Evolutionary conservation across 2,329 filamentous ascomycete species (phyloP), one percentile per base, ranked within the genome.

Genomic region (Claviceps sp.): DNA sequence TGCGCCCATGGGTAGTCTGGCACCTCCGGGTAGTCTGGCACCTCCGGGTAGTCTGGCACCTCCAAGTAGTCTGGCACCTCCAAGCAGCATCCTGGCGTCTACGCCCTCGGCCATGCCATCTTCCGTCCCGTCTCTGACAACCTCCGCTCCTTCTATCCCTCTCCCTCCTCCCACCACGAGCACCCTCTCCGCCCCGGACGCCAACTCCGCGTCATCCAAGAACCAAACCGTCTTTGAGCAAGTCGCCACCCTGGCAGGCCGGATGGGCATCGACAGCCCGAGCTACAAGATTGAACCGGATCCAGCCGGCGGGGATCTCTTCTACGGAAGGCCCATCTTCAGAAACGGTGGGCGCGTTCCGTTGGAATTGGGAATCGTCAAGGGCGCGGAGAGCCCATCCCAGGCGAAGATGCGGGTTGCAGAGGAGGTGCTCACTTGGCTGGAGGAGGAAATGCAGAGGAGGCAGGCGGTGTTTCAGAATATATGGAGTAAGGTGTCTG

Each of bases 351-450:
- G 54, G 1, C 55, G 54, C 1, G 56, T 70, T 5, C 69, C 71
- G 0, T 50, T 56, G 1, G 58, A 55, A 3, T 48, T 72, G 0
- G 68, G 68, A 3, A 34, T 56, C 5, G 67, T 75, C 4, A 50
- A 42, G 1, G 58, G 64, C 5, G 59, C 71, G 8, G 59, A 61
- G 4, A 65, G 68, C 2, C 67, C 63, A 57, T 63, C 61, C 44
- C 54, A 60, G 9, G 64, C 71, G 1, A 70, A 62, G 56, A 62
- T 69, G 54, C 60, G 59, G 51, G 59, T 77, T 3, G 71, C 73
- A 0, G 64, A 68, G 55, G 55, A 58, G 37, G 59, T 77, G 2
- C 55, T 76, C 14, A 55, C 40, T 5, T 68, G 65, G 59, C 54
- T 78, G 34, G 51, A 61, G 50, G 55, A 58, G 43, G 56, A 65